phyloP scores from a whole-genome alignment of 495 filamentous ascomycete species.

The Podospora pseudopauciseta region DNA sequence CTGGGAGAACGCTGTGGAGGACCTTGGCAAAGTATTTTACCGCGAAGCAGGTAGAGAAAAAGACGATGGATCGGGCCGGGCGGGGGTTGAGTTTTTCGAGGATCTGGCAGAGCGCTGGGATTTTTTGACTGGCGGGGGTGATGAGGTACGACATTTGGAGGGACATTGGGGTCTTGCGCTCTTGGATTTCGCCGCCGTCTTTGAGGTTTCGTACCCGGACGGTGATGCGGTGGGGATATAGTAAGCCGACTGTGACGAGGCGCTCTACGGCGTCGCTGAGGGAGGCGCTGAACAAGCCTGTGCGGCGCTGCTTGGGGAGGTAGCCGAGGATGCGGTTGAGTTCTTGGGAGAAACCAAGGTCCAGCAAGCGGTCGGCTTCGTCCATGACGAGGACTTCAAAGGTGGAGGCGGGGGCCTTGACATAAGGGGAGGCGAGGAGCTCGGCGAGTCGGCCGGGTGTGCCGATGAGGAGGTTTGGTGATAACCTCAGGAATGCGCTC shows the following conservation, averaged over 20 bases:
- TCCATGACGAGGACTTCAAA: slow-evolving; percentile 91
- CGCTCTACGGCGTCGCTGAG: slow-evolving; percentile 88
- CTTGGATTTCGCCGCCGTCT: slow-evolving; percentile 64
- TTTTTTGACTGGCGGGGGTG: slow-evolving; percentile 68
- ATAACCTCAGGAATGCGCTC: slow-evolving; percentile 69
- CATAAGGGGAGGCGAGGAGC: slow-evolving; percentile 83
- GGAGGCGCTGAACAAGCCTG: slow-evolving; percentile 89
- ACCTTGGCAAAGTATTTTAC: slow-evolving; percentile 88
- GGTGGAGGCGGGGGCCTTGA: slow-evolving; percentile 80
- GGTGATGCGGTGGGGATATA: slow-evolving; percentile 89
- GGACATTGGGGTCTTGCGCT: slow-evolving; percentile 80
- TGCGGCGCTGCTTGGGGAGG: slow-evolving; percentile 88
- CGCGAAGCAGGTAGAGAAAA: slow-evolving; percentile 89
- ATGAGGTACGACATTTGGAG: slow-evolving; percentile 88
- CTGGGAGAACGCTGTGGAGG: slow-evolving; percentile 60
- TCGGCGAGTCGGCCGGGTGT: slow-evolving; percentile 89
- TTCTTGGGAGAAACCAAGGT: slow-evolving; percentile 92
- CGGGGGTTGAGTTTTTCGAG: slow-evolving; percentile 63
- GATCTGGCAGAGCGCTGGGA: slow-evolving; percentile 67
- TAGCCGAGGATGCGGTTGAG: slow-evolving; percentile 78
- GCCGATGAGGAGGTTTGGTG: slow-evolving; percentile 80
- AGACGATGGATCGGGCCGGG: slow-evolving; percentile 85
- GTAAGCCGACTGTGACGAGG: slow-evolving; percentile 84
- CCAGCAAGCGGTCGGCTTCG: slow-evolving; percentile 87
- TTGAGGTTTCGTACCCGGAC: slow-evolving; percentile 73